Evolutionary conservation across 1,284 basidiomycete species (phyloP).

Genomic region (Pseudozyma pruni): DNA sequence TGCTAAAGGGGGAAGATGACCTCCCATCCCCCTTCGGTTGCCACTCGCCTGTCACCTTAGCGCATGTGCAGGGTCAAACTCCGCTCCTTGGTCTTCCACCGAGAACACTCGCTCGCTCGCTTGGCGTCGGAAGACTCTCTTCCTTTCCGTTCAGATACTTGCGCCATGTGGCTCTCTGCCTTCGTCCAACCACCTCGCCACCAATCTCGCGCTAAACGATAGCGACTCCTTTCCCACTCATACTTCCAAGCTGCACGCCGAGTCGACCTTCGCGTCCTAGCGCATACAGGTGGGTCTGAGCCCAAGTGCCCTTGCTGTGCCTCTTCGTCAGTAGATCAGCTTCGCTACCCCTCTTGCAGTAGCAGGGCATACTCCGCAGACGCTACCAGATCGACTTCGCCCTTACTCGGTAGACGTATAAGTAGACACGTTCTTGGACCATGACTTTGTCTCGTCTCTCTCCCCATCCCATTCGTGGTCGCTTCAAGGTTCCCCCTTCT

Average conservation of each 20-base stretch:
- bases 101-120: slow-evolving; percentile 34
- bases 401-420: slow-evolving; percentile 4
- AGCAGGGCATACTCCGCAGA: too few relatives aligned
- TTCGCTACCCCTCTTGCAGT: too few relatives aligned
- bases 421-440: neutral
- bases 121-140: slow-evolving; percentile 28
- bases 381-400: too few relatives aligned
- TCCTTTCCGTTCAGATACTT: slow-evolving; percentile 20
- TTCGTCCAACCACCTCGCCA: neutral
- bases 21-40: too few relatives aligned
- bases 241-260: too few relatives aligned
- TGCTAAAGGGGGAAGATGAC: too few relatives aligned
- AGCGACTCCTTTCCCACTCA: too few relatives aligned
- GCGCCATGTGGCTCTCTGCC: slow-evolving; percentile 9
- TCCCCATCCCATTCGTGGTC: slow-evolving; percentile 13
- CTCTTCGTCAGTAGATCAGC: too few relatives aligned
- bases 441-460: neutral
- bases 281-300: slow-evolving; percentile 1
- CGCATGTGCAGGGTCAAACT: slow-evolving; percentile 1
- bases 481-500: neutral
- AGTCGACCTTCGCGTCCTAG: neutral
- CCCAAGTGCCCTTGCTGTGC: neutral
- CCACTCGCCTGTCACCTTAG: slow-evolving; percentile 1
- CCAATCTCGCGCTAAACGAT: neutral
- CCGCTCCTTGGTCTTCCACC: slow-evolving; percentile 24